Evolutionary conservation across 2,329 filamentous ascomycete species (phyloP), one percentile per base, ranked within the genome.

Genomic region (Aspergillus sclerotialis): DNA sequence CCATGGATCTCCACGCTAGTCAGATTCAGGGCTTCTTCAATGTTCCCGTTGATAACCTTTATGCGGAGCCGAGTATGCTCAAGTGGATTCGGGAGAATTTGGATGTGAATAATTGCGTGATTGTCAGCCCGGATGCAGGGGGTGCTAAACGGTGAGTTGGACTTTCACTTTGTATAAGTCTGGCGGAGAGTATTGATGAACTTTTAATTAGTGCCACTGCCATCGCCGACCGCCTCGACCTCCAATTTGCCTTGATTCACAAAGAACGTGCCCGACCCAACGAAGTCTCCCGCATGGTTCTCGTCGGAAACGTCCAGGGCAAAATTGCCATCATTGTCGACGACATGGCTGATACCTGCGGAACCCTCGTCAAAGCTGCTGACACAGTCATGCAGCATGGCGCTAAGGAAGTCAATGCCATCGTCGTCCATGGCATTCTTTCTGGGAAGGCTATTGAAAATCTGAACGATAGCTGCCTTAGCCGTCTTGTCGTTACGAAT

Each of bases 21-120:
- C 89, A 95, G 70, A 93, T 93, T 43, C 85, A 93, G 65, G 90
- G 90, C 27, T 95, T 96, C 70, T 95, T 95, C 74, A 94, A 94
- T 43, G 77, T 82, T 11, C 79, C 78, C 4, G 78, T 82, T 17
- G 79, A 82, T 56, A 83, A 95, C 61, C 75, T 96, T 28, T 95
- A 95, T 61, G 90, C 89, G 5, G 89, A 95, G 65, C 90, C 90
- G 2, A 92, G 85, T 44, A 90, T 92, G 33, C 70, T 94, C 46
- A 79, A 86, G 41, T 95, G 88, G 84, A 94, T 96, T 48, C 73
- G 82, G 37, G 84, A 94, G 63, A 89, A 95, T 60, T 70, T 93
- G 33, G 73, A 80, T 40, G 76, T 87, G 19, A 73, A 81, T 53
- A 86, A 93, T 56, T 90, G 84, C 52, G 87, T 95, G 43, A 94